Conservation (phyloP, 768 basidiomycete genomes). For the Xerocomus spinulosus region DNA sequence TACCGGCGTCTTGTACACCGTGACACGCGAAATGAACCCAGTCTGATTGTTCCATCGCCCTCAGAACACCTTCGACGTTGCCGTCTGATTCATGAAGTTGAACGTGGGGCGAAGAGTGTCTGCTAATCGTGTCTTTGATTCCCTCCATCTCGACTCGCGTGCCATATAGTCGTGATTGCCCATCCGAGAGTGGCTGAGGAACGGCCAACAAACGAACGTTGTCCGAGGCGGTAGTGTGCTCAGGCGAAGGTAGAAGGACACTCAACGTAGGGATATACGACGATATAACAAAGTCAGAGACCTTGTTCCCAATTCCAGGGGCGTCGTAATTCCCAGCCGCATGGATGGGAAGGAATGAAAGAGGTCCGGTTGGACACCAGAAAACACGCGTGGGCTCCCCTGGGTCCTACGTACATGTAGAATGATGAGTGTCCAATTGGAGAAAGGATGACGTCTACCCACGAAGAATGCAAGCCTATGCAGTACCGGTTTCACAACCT, state of each 20-base stretch:
- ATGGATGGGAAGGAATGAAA: neutral
- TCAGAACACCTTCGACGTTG: neutral
- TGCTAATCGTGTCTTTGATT: neutral
- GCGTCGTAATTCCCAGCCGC: neutral
- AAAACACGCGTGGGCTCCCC: neutral
- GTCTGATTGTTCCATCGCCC: neutral
- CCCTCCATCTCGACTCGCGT: neutral
- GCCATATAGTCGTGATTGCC: neutral
- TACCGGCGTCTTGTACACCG: neutral
- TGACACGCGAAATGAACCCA: neutral
- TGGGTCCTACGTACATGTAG: neutral
- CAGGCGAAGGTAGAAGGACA: no score
- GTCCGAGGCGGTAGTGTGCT: no score
- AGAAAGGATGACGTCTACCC: neutral
- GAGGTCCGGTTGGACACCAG: neutral
- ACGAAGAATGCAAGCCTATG: neutral
- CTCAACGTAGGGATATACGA: no score
- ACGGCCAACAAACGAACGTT: no score
- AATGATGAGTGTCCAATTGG: neutral
- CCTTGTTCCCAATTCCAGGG: neutral
- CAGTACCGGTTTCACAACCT: neutral
- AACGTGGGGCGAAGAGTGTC: neutral
- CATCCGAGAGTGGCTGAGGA: neutral
- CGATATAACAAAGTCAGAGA: neutral
- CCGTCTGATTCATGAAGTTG: neutral